These are phyloP conservation scores for Myrica gale DNA, from an alignment of 306 rosid genomes.

Conservation along the genomic window DNA sequence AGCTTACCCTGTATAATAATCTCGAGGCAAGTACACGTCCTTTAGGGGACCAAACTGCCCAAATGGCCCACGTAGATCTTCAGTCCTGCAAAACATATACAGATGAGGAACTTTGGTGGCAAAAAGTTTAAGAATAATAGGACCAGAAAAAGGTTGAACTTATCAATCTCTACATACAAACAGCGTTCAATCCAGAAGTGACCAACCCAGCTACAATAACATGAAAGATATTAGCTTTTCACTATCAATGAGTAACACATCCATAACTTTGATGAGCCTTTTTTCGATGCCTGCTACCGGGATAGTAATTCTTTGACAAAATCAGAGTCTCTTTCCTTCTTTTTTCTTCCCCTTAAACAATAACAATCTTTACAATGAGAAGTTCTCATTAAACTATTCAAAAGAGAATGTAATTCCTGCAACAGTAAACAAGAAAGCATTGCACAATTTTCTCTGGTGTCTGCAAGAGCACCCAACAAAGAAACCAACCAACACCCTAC, in stretches of 20 bases:
- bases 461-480: neutral
- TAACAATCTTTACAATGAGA: neutral
- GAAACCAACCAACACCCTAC: neutral
- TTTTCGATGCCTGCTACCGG: neutral
- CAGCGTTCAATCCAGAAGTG: neutral
- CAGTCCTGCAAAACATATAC: conserved; percentile 45
- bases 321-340: neutral
- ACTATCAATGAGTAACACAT: neutral
- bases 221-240: neutral
- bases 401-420: neutral
- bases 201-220: neutral
- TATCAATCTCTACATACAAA: neutral
- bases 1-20: conserved; percentile 78
- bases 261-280: neutral
- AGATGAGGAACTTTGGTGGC: neutral
- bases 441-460: neutral
- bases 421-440: neutral
- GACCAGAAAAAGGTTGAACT: neutral
- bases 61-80: conserved; percentile 68
- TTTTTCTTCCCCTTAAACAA: neutral
- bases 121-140: neutral
- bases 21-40: conserved; percentile 80
- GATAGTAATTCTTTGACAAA: neutral
- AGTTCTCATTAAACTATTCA: neutral
- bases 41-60: conserved; percentile 72